These are phyloP conservation scores for Asterochloris sp. DNA, from an alignment of 139 green algal genomes.

Conservation along the genomic window DNA sequence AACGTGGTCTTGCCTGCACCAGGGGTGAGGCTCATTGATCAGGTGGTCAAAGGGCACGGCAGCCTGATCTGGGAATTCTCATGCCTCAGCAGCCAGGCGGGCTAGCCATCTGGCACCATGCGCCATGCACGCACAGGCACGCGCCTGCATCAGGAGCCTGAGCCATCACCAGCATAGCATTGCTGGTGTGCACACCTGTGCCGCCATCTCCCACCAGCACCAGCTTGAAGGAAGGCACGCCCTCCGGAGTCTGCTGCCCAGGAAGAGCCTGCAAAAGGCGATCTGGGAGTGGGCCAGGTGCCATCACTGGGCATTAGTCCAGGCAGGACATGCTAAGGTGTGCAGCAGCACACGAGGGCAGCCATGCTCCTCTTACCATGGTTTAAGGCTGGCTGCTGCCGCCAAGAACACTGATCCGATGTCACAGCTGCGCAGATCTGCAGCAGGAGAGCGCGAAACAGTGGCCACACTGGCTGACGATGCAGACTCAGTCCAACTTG, in stretches of 20 bases:
- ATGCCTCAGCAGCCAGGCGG: neutral
- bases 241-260: slow-evolving; percentile 68
- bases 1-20: slow-evolving; percentile 91
- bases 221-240: slow-evolving; percentile 94
- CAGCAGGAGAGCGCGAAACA: too few relatives aligned
- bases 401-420: too few relatives aligned
- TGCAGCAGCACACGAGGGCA: too few relatives aligned
- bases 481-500: too few relatives aligned
- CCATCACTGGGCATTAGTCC: too few relatives aligned
- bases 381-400: too few relatives aligned
- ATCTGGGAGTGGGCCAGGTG: too few relatives aligned
- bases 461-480: too few relatives aligned
- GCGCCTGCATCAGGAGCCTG: neutral
- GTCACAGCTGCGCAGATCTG: too few relatives aligned
- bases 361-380: too few relatives aligned
- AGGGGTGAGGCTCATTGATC: neutral
- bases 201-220: slow-evolving; percentile 97
- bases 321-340: too few relatives aligned
- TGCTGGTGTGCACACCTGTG: slow-evolving; percentile 67
- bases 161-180: neutral
- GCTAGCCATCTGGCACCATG: neutral
- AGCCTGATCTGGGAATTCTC: neutral
- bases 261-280: slow-evolving; percentile 55
- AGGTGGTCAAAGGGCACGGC: neutral
- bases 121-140: neutral